Evolutionary conservation across 2,329 filamentous ascomycete species (phyloP).

Genomic region (Penicillium sp.): DNA sequence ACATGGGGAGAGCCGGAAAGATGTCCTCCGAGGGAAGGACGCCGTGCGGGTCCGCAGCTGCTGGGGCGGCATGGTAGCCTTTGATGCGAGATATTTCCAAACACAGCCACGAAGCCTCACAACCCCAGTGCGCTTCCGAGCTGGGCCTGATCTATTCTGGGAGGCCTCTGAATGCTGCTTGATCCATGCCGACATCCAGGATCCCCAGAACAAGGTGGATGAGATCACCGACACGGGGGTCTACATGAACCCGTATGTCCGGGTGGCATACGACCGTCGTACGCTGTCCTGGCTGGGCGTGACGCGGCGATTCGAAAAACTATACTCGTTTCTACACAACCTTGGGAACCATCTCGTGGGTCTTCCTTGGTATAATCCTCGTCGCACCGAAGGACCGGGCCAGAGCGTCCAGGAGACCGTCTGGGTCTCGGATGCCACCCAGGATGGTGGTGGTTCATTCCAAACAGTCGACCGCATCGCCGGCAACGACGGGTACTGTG

Average conservation of each 20-base stretch:
- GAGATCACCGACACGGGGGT: constrained; percentile 54
- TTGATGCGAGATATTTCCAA: constrained; percentile 49
- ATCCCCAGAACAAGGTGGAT: constrained; percentile 29
- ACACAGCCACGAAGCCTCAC: constrained; percentile 26
- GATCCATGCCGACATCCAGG: constrained; percentile 50
- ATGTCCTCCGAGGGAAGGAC: constrained; percentile 58
- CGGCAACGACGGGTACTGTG: constrained; percentile 47
- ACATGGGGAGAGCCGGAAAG: constrained; percentile 55
- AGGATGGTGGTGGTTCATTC: constrained; percentile 39
- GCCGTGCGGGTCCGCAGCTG: constrained; percentile 69
- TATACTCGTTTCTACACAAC: constrained; percentile 60
- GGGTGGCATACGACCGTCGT: constrained; percentile 62
- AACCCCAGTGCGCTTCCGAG: constrained; percentile 54
- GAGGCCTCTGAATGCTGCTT: constrained; percentile 66
- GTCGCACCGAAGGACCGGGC: constrained; percentile 59
- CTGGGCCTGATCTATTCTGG: constrained; percentile 58
- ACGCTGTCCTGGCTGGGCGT: constrained; percentile 60
- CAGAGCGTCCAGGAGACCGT: constrained; percentile 43
- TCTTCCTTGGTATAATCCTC: constrained; percentile 60
- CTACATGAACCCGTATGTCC: constrained; percentile 72
- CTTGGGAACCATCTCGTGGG: constrained; percentile 56
- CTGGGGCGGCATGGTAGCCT: constrained; percentile 70
- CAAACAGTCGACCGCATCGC: constrained; percentile 39
- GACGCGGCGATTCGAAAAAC: constrained; percentile 62
- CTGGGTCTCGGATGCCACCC: constrained; percentile 38